Conservation (phyloP, 768 basidiomycete species). For the Pisolithus orientalis region DNA sequence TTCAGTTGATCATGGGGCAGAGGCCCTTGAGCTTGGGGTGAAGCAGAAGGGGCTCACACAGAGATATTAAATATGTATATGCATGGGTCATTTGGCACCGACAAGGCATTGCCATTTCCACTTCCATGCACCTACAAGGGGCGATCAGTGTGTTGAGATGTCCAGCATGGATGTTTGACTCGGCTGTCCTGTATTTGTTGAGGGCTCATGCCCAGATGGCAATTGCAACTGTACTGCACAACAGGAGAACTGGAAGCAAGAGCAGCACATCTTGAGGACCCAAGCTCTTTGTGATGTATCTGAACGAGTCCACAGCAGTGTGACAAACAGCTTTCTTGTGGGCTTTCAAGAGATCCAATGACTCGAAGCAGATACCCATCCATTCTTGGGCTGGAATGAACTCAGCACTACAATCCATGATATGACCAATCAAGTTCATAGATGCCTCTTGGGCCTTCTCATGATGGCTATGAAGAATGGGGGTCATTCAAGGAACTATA, state of each 20-base stretch:
- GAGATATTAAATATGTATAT: no score
- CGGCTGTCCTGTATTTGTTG: no score
- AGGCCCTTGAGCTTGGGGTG: no score
- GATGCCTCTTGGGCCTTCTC: slow-evolving; percentile 99
- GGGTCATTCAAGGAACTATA: slow-evolving; percentile 97
- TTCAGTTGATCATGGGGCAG: no score
- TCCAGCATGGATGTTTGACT: no score
- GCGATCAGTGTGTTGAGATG: no score
- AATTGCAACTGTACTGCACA: slow-evolving; percentile 96
- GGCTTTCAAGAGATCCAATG: slow-evolving; percentile 93
- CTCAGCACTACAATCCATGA: slow-evolving; percentile 98
- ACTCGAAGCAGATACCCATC: slow-evolving; percentile 99
- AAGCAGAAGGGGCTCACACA: no score
- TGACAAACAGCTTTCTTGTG: slow-evolving; percentile 99
- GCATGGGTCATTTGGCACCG: no score
- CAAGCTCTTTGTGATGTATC: slow-evolving; percentile 98
- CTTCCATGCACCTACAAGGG: no score
- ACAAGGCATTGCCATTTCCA: no score
- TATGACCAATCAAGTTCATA: slow-evolving; percentile 99
- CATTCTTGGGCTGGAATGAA: slow-evolving; percentile 98
- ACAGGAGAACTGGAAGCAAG: slow-evolving; percentile 79
- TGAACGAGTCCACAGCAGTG: slow-evolving; percentile 98
- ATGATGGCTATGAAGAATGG: slow-evolving; percentile 97
- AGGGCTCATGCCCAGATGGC: slow-evolving; percentile 43
- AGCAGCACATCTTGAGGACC: slow-evolving; percentile 87